Percentiles rank a stretch among this genome's conserved stretches.
Conservation (phyloP, 2,329 filamentous ascomycete species). For the Gnomoniopsis sp. region DNA sequence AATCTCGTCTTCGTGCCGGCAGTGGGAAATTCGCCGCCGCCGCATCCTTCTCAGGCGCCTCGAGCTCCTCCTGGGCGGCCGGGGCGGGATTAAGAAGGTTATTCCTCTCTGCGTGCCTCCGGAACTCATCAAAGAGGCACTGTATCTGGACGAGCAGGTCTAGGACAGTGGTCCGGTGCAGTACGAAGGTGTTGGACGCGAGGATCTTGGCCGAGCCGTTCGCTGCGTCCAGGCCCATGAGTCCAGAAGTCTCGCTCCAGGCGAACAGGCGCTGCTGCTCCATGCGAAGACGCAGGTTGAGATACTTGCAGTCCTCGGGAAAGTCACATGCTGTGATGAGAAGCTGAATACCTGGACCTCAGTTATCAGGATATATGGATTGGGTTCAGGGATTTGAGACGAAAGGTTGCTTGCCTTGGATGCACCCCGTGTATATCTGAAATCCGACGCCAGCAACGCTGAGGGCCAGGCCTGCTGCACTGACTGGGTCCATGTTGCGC, state of each 20-base stretch:
- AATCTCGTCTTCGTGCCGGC: conserved; percentile 35
- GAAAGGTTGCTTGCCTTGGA: conserved; percentile 33
- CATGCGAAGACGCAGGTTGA: conserved; percentile 46
- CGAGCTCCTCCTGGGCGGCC: conserved; percentile 1
- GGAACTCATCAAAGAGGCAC: conserved; percentile 45
- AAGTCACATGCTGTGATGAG: conserved; percentile 45
- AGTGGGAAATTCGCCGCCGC: conserved; percentile 43
- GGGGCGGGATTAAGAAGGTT: conserved; percentile 26
- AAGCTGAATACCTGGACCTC: conserved; percentile 39
- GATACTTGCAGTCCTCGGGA: conserved; percentile 45
- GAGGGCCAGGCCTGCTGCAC: conserved; percentile 38
- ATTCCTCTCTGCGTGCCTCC: conserved; percentile 37
- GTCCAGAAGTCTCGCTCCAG: conserved; percentile 47
- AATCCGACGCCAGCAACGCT: conserved; percentile 43
- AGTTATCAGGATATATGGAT: neutral
- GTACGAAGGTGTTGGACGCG: conserved; percentile 44
- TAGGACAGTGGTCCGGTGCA: conserved; percentile 46
- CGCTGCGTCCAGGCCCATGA: conserved; percentile 41
- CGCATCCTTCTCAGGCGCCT: conserved; percentile 40
- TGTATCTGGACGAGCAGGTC: conserved; percentile 45
- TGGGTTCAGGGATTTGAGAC: neutral
- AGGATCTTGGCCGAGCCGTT: conserved; percentile 36
- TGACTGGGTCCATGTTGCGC: conserved; percentile 40
- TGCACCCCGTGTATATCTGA: conserved; percentile 44
- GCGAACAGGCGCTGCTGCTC: conserved; percentile 48